Base-by-base conservation (phyloP, 1,284 basidiomycete genomes). In the Volvariella surrecta region DNA sequence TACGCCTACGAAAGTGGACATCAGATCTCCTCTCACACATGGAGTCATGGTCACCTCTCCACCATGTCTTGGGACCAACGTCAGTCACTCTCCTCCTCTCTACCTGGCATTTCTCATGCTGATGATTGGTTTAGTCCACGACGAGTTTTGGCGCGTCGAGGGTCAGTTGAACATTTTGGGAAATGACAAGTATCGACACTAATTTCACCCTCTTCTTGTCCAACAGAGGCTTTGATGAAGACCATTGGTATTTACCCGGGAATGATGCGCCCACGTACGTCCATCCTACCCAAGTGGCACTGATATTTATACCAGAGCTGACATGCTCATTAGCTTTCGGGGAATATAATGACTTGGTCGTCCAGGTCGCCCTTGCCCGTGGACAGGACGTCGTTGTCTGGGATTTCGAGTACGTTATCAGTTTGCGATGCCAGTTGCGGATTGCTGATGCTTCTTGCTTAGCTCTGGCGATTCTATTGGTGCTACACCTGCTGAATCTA, bases 181-280 rank as follows among this genome's bases (percentile, higher is more conserved):
- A 31, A n/a, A 6, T 4, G 8, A 28, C 28, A 3, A 13, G 43
- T 7, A 40, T 8, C n/a, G 30, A 11, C 9, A 15, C 15, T 31
- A 31, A 31, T 31, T 9, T 35, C n/a, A 16, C 24, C 24, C 24
- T 28, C 6, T 6, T 28, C 24, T 32, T 10, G 8, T 35, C 24
- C 17, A n/a, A n/a, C 43, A 67, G 66, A 62, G 43, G 76, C 76
- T 0, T 60, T 78, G 40, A 54, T 63, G 48, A 65, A 64, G 49
- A 78, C 77, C 40, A 65, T 67, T 6, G 71, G 70, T 22, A 59
- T 67, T 22, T 61, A 59, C 40, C 71, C 72, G 2, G 64, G 66
- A 1, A 73, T 74, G 57, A 65, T 69, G 59, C 60, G 69, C 32
- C 67, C 68, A 40, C 67, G 65, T 67, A 51, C 44, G 62, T 58